phyloP scores from a whole-genome alignment of 202 grass and related monocot species.

The Brachypodium distachyon region DNA sequence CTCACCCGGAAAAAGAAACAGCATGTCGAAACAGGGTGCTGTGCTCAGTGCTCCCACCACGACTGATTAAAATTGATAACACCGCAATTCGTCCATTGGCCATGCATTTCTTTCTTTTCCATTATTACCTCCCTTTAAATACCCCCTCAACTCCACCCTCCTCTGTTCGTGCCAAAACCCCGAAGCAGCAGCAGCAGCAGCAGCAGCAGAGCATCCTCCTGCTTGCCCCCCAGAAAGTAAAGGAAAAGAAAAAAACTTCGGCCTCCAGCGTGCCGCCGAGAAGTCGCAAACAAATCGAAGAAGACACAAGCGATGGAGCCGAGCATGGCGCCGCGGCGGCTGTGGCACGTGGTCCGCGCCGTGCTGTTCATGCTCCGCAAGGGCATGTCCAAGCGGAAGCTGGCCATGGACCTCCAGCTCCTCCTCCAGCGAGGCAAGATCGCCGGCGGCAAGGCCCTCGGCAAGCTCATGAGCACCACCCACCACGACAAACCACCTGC shows the following conservation, averaged over 20 bases:
- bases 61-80: slow-evolving; percentile 3
- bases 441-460: slow-evolving; percentile 62
- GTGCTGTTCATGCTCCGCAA: slow-evolving; percentile 78
- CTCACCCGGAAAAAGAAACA: too few species aligned
- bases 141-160: slow-evolving; percentile 15
- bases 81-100: too few species aligned
- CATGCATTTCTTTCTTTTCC: background rate
- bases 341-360: slow-evolving; percentile 63
- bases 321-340: slow-evolving; percentile 38
- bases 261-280: too few species aligned
- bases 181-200: slow-evolving; percentile 1
- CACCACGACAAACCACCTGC: slow-evolving; percentile 10
- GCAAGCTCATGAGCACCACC: slow-evolving; percentile 38
- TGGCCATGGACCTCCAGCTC: slow-evolving; percentile 66
- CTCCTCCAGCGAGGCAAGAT: slow-evolving; percentile 67
- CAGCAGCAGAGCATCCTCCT: slow-evolving; percentile 7
- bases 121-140: slow-evolving; percentile 37
- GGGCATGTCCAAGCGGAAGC: slow-evolving; percentile 72
- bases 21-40: background rate
- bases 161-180: slow-evolving; percentile 12
- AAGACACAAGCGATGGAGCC: slow-evolving; percentile 22
- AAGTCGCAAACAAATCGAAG: background rate
- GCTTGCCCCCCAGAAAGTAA: background rate
- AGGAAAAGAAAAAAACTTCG: background rate
- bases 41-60: slow-evolving; percentile 10